These are phyloP conservation scores for Pestalotiopsis sp. DNA, from an alignment of 2,329 filamentous ascomycete species.

Conservation along the genomic window DNA sequence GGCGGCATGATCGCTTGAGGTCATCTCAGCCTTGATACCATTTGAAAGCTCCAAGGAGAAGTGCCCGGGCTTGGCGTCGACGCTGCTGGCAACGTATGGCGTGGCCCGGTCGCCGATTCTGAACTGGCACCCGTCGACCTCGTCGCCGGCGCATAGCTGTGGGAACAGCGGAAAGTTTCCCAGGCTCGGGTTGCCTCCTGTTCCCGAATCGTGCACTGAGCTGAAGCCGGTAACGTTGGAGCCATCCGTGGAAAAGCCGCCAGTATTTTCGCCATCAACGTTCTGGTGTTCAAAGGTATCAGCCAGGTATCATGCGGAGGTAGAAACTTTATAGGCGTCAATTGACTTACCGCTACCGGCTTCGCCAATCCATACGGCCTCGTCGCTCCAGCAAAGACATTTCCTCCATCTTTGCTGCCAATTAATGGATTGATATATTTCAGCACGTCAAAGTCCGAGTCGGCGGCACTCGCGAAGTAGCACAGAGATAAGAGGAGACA, in stretches of 20 bases:
- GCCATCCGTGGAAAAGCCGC: constrained; percentile 49
- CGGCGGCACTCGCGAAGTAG: background rate
- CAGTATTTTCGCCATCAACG: constrained; percentile 47
- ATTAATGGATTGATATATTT: constrained; percentile 50
- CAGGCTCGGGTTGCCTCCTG: constrained; percentile 46
- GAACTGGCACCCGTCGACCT: constrained; percentile 60
- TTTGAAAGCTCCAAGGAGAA: constrained; percentile 59
- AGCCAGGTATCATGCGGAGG: background rate
- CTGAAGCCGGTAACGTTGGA: constrained; percentile 54
- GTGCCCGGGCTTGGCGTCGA: constrained; percentile 55
- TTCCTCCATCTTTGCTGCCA: constrained; percentile 57
- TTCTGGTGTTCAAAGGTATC: constrained; percentile 29
- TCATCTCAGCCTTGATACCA: constrained; percentile 60
- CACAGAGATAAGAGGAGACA: background rate
- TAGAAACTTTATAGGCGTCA: background rate
- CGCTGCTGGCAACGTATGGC: constrained; percentile 41
- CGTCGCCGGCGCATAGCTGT: constrained; percentile 44
- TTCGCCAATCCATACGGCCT: constrained; percentile 60
- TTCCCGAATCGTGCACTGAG: constrained; percentile 47
- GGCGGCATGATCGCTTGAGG: constrained; percentile 61
- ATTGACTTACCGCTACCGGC: constrained; percentile 43
- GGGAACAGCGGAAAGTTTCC: constrained; percentile 51
- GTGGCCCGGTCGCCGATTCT: constrained; percentile 47
- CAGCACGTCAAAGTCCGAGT: constrained; percentile 24
- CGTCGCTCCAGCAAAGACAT: constrained; percentile 60